Evolutionary conservation across 352 stramenopile genomes (phyloP).

Genomic region (Phytophthora foliorum): DNA sequence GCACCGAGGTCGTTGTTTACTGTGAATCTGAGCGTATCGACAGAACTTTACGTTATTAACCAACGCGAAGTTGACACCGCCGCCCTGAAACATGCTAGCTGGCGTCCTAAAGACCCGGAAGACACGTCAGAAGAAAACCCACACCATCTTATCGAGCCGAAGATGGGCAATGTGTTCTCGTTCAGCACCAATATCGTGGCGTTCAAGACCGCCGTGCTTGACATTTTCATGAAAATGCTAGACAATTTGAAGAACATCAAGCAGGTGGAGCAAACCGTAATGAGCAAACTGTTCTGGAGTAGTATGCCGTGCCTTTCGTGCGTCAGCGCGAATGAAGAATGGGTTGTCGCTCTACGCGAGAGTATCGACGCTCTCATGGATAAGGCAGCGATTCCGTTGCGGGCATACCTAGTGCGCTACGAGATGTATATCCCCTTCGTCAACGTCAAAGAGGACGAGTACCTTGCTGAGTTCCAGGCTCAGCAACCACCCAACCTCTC

Average conservation of each 20-base stretch:
- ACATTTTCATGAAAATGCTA: conserved; percentile 84
- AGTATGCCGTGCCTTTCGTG: conserved; percentile 90
- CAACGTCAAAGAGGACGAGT: conserved; percentile 92
- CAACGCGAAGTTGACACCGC: conserved; percentile 72
- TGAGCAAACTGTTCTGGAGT: conserved; percentile 96
- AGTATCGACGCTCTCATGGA: conserved; percentile 70
- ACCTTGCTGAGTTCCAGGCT: conserved; percentile 73
- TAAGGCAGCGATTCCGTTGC: conserved; percentile 64
- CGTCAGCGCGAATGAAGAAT: conserved; percentile 88
- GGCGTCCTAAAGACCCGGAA: conserved; percentile 76
- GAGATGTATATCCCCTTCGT: conserved; percentile 90
- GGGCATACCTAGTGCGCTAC: conserved; percentile 86
- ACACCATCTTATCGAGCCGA: conserved; percentile 52
- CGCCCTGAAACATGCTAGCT: conserved; percentile 57
- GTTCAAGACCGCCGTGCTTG: conserved; percentile 67
- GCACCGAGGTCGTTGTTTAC: conserved; percentile 75
- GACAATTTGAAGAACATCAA: conserved; percentile 89
- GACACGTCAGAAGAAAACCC: conserved; percentile 73
- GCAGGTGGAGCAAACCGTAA: conserved; percentile 92
- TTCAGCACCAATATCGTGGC: conserved; percentile 75
- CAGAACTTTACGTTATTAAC: conserved; percentile 81
- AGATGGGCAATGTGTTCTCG: conserved; percentile 61
- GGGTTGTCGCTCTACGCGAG: conserved; percentile 73
- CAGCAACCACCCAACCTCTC: conserved; percentile 81
- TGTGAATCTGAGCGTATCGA: conserved; percentile 76